Base-by-base conservation (phyloP, 1,139 yeast species). In the Petasospora fabianii region DNA sequence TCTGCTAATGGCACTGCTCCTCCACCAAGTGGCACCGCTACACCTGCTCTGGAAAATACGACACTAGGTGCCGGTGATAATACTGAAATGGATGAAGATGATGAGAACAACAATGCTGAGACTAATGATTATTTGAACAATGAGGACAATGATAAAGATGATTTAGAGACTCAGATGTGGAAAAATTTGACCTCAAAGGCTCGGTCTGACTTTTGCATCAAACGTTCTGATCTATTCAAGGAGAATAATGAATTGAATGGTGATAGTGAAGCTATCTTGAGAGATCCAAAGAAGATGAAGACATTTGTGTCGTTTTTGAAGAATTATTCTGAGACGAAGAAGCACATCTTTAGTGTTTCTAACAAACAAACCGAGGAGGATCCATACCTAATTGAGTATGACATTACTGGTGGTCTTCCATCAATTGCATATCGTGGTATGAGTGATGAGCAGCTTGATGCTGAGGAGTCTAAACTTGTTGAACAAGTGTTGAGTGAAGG, bases 371-470 rank as follows among this genome's bases (percentile, higher is more conserved):
- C 71, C 0, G 53, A 53, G 14, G 58, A 51, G 12, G 62, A 62
- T 24, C 54, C 56, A 4, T 83, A 84, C 50, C 62, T 88, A 36
- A 68, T 85, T 30, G 97, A 92, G 57, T 92, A 90, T 59, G 96
- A 90, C 51, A 76, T 84, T 3, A 68, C 78, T 3, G 88, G 95
- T 28, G 90, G 92, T 0, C 56, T 88, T 8, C 97, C 98, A 0
- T 77, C 80, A 0, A 55, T 85, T 6, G 62, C 64, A 7, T 81
- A 75, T 49, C 52, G 54, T 21, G 88, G 88, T 12, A 63, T 75
- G 19, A 71, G 71, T 40, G 69, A 69, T 8, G 67, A 66, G 19
- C 69, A 71, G 21, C 59, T 69, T 21, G 79, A 77, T 19, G 59
- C 57, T 33, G 57, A 67, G 31, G 94, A 84, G 51, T 72, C 75